phyloP scores from a whole-genome alignment of 1,139 yeast species.

The Kluyveromyces sp. region DNA sequence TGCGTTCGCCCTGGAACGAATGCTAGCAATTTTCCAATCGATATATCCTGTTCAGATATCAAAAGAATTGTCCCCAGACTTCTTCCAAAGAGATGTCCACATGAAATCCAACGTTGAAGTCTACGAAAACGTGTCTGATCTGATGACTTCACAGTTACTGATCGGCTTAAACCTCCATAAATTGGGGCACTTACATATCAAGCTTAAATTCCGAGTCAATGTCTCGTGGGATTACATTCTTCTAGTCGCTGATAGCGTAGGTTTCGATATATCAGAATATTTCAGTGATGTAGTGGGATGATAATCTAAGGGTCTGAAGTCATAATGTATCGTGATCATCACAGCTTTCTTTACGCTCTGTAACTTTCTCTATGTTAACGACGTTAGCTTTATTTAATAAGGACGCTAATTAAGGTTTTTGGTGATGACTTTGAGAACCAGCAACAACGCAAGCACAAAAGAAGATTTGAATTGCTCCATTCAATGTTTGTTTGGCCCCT shows the following conservation, averaged over 20 bases:
- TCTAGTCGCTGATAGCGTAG: conserved; percentile 46
- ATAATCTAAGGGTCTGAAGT: background rate
- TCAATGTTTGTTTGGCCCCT: too few relatives aligned
- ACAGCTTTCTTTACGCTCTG: too few relatives aligned
- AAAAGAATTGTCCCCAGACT: conserved; percentile 9
- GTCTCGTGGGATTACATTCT: conserved; percentile 52
- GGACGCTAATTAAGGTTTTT: too few relatives aligned
- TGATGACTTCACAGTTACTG: conserved; percentile 24
- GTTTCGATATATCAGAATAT: conserved; percentile 51
- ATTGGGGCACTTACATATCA: conserved; percentile 40
- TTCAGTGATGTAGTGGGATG: conserved; percentile 27
- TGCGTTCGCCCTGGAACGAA: conserved; percentile 58
- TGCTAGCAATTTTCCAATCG: conserved; percentile 62
- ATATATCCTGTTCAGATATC: conserved; percentile 35
- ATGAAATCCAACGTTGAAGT: conserved; percentile 46
- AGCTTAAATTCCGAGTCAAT: conserved; percentile 62
- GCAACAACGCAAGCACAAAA: too few relatives aligned
- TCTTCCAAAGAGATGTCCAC: conserved; percentile 8
- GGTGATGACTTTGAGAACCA: too few relatives aligned
- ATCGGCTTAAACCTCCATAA: conserved; percentile 1
- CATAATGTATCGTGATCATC: too few relatives aligned
- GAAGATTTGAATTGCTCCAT: too few relatives aligned
- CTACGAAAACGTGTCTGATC: conserved; percentile 55
- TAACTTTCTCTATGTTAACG: too few relatives aligned
- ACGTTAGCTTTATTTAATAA: too few relatives aligned